phyloP scores from a whole-genome alignment of 345 rosid species.

The Eucalyptus sp. region DNA sequence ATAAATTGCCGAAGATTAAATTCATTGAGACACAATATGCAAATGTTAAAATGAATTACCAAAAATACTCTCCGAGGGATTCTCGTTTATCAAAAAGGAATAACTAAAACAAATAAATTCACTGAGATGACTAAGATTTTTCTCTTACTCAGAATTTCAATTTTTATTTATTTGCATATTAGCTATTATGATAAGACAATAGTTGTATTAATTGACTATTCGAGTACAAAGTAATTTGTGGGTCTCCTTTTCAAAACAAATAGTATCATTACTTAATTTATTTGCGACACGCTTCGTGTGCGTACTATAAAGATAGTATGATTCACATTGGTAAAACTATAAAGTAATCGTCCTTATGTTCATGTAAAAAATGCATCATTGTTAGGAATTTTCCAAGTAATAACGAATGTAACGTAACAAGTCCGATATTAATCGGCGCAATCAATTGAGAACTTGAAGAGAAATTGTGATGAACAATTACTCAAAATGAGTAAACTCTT shows the following conservation, averaged over 20 bases:
- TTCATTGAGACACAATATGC: too few relatives aligned
- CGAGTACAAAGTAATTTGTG: too few relatives aligned
- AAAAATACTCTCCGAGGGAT: not conserved
- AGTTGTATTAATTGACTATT: too few relatives aligned
- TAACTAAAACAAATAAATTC: not conserved
- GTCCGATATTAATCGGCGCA: accelerated
- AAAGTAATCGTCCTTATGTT: not conserved
- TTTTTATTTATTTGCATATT: not conserved
- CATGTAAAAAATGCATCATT: not conserved
- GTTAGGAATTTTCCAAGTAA: not conserved
- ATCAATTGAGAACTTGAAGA: not conserved
- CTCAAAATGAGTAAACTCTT: too few relatives aligned
- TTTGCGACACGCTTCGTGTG: too few relatives aligned
- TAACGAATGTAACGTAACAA: not conserved
- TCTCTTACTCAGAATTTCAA: not conserved
- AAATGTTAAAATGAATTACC: too few relatives aligned
- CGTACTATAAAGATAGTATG: too few relatives aligned
- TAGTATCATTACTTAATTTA: too few relatives aligned
- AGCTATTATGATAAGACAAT: not conserved
- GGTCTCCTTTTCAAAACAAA: too few relatives aligned
- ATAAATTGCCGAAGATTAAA: too few relatives aligned
- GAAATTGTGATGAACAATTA: not conserved
- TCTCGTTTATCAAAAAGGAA: not conserved
- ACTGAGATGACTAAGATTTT: not conserved
- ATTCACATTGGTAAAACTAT: too few relatives aligned